Evolutionary conservation across 164 flowering plant genomes (phyloP), one percentile per base, ranked within the genome.

Genomic region (Hamamelis virginiana): DNA sequence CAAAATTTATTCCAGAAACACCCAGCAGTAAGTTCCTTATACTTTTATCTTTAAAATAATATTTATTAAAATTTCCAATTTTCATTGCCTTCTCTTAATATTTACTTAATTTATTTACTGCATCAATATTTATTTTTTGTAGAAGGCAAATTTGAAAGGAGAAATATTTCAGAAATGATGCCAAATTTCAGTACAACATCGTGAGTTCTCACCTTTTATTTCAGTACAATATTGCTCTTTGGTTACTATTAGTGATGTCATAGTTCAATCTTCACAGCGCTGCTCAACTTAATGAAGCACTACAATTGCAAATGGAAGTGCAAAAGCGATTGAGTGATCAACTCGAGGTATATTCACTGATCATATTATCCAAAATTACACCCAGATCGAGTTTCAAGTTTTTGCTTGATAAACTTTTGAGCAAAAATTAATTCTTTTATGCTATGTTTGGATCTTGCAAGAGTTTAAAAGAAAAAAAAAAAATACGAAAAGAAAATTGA

Each of bases 221-320:
- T n/a, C n/a, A n/a, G n/a, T n/a, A n/a, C n/a, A n/a, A n/a, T n/a
- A n/a, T n/a, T n/a, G n/a, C n/a, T n/a, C n/a, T n/a, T 23, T 46
- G 38, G 44, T 52, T 9, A 5, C 28, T 28, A 15, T 47, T 28
- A 15, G 45, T 10, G 53, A 15, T 27, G 8, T 57, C n/a, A 52
- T 25, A 5, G n/a, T 0, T 0, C 19, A 13, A 47, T 61, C 0
- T 43, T 22, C 56, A 38, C 72, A 89, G 94, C n/a, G 86, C 70
- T 67, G 82, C 84, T 75, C 94, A 89, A 73, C 83, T 89, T 44
- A 77, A 76, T 8, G 87, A 86, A 78, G 89, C 87, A 22, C 72
- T 85, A 26, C 80, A 67, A 50, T 74, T 82, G 78, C 85, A 85
- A 43, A 71, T 65, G 78, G 85, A 82, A 75, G 78, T 62, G 18